These are phyloP conservation scores for Radiomyces spectabilis DNA, from an alignment of 192 early-diverging fungal species.

Conservation along the genomic window DNA sequence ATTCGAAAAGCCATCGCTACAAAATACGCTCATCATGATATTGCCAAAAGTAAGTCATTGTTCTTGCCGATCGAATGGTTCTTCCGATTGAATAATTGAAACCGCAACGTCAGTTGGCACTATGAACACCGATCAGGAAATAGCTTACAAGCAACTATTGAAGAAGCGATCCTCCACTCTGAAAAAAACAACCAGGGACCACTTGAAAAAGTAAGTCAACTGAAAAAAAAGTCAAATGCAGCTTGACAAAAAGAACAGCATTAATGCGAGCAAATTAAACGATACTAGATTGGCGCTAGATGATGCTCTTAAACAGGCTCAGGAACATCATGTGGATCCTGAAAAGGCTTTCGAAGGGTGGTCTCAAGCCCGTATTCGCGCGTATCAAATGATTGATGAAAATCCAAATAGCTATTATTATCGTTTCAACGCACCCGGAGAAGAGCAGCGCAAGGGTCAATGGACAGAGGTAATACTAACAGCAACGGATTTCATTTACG, in stretches of 20 bases:
- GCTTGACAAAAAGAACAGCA: no score
- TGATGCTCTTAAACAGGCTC: conserved; percentile 79
- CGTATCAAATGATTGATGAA: conserved; percentile 84
- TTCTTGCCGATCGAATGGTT: no score
- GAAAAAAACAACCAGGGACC: conserved; percentile 70
- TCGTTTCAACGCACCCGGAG: conserved; percentile 93
- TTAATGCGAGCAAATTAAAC: no score
- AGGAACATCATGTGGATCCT: conserved; percentile 65
- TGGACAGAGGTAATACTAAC: no score
- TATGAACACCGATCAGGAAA: conserved; percentile 75
- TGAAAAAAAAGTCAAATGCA: background rate
- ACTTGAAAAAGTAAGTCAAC: conserved; percentile 49
- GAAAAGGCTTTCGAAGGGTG: conserved; percentile 89
- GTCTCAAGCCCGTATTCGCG: conserved; percentile 84
- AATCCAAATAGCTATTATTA: conserved; percentile 97
- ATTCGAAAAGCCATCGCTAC: conserved; percentile 61
- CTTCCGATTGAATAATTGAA: no score
- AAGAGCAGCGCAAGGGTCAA: conserved; percentile 82
- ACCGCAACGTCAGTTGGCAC: no score
- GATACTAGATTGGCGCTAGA: conserved; percentile 72
- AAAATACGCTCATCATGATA: conserved; percentile 26
- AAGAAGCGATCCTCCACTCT: conserved; percentile 68
- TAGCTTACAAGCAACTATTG: conserved; percentile 73
- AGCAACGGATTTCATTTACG: no score
- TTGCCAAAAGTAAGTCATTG: background rate